Evolutionary conservation across 2,329 filamentous ascomycete genomes (phyloP), one percentile per base, ranked within the genome.

Genomic region (Clarireedia sp.): DNA sequence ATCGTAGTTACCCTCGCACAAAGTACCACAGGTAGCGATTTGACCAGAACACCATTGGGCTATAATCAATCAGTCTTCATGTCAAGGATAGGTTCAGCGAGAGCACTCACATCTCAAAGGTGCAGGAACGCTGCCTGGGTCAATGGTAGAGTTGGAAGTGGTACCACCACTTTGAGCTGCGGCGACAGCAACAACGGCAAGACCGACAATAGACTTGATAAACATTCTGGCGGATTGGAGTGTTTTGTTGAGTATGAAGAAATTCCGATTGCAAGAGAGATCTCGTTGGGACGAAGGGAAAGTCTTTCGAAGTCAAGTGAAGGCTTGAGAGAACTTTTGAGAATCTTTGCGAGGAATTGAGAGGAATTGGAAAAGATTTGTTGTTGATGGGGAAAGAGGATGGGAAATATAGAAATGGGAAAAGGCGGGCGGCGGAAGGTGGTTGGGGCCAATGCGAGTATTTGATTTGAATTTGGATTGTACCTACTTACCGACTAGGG

Each of bases 1-100:
- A 59, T 66, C 70, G 61, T 74, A 70, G 60, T 68, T 65, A 59
- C 75, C 75, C 59, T 74, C 74, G 71, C 83, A 87, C 60, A 86
- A 74, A 56, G 75, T 67, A 16, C 78, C 79, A 72, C 83, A 87
- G 45, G 75, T 76, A 70, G 82, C 81, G 58, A 71, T 70, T 71
- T 86, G 73, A 60, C 75, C 79, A 53, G 70, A 68, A 67, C 83
- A 87, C 81, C 81, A 86, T 56, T 71, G 64, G 59, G 66, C 76
- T 78, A 57, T 49, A 26, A 41, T 51, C 36, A 19, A 57, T 65
- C 49, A 67, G 62, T 57, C 38, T 43, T 5, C 2, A n/a, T 6
- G 38, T 21, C 9, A n/a, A 2, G 17, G 38, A 46, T 21, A 9
- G 41, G 24, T 26, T 12, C 14, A 40, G 7, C 17, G 37, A 33